Conservation (phyloP, 176 grass and related monocot genomes). For the Ensete ventricosum region DNA sequence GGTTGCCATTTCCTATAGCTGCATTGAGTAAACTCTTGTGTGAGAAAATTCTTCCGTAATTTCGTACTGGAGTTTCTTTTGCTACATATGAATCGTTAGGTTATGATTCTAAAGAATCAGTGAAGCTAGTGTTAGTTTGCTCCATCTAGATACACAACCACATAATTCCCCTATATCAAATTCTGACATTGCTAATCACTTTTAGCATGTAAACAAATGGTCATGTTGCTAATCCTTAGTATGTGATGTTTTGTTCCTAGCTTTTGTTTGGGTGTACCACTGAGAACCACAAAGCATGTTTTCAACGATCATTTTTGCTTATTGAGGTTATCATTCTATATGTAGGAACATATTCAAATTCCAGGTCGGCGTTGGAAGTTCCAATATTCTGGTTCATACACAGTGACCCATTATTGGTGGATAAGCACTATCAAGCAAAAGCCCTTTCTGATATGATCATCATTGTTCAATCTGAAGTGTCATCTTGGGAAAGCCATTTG, state of each 20-base stretch:
- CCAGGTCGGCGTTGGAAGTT: constrained; percentile 75
- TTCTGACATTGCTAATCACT: not conserved
- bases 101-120: not conserved
- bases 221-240: not conserved
- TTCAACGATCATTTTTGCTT: not conserved
- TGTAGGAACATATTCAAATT: constrained; percentile 5
- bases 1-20: constrained; percentile 4
- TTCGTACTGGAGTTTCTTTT: not conserved
- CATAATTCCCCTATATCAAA: not conserved
- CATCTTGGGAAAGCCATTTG: constrained; percentile 91
- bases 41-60: not conserved
- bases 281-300: not conserved
- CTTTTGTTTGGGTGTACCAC: not conserved
- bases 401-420: constrained; percentile 65
- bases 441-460: constrained; percentile 85
- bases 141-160: not conserved
- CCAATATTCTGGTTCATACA: constrained; percentile 99
- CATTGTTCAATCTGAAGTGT: constrained; percentile 78
- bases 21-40: not conserved
- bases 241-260: not conserved
- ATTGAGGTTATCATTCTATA: not conserved
- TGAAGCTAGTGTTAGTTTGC: not conserved
- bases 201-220: not conserved
- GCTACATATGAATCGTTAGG: not conserved
- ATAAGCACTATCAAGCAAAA: constrained; percentile 94